A percentile compares a stretch with the other conserved stretches of the same genome.
Conservation (phyloP, 1,139 yeast genomes). For the Kodamaea sp. region DNA sequence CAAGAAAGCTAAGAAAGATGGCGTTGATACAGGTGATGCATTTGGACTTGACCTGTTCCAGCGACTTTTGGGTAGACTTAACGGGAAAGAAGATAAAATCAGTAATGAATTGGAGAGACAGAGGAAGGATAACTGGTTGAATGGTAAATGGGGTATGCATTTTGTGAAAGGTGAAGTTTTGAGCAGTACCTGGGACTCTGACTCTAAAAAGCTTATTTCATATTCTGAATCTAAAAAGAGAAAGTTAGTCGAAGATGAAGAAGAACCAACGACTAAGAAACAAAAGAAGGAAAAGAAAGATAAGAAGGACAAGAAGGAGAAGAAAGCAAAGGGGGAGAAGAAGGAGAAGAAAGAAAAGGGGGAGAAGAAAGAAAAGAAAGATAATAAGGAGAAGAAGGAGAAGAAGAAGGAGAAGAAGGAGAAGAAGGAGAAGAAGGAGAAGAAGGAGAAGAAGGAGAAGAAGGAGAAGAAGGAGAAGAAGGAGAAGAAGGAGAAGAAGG, state of each 20-base stretch:
- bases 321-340: too few relatives aligned
- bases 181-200: slow-evolving; percentile 80
- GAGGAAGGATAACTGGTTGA: slow-evolving; percentile 61
- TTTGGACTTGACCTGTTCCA: slow-evolving; percentile 94
- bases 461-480: slow-evolving; percentile 17
- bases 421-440: slow-evolving; percentile 17
- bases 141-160: slow-evolving; percentile 82
- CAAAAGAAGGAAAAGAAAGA: slow-evolving; percentile 26
- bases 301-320: slow-evolving; percentile 23
- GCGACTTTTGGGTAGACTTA: slow-evolving; percentile 79
- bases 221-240: slow-evolving; percentile 5
- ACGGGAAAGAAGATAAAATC: slow-evolving; percentile 65
- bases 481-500: slow-evolving; percentile 19
- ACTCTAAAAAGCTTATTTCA: slow-evolving; percentile 37
- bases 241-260: slow-evolving; percentile 10
- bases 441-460: slow-evolving; percentile 18
- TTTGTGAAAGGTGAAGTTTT: slow-evolving; percentile 84
- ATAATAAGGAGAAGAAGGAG: slow-evolving; percentile 20
- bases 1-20: slow-evolving; percentile 49
- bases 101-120: slow-evolving; percentile 60
- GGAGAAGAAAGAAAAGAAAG: slow-evolving; percentile 16
- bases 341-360: slow-evolving; percentile 19
- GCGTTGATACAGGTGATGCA: slow-evolving; percentile 71
- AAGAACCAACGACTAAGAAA: slow-evolving; percentile 9
- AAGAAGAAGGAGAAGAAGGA: slow-evolving; percentile 25